A percentile compares a stretch with the other conserved stretches of the same genome.
These are phyloP conservation scores for Plenodomus tracheiphilus DNA, from an alignment of 2,329 filamentous ascomycete species.

Conservation along the genomic window DNA sequence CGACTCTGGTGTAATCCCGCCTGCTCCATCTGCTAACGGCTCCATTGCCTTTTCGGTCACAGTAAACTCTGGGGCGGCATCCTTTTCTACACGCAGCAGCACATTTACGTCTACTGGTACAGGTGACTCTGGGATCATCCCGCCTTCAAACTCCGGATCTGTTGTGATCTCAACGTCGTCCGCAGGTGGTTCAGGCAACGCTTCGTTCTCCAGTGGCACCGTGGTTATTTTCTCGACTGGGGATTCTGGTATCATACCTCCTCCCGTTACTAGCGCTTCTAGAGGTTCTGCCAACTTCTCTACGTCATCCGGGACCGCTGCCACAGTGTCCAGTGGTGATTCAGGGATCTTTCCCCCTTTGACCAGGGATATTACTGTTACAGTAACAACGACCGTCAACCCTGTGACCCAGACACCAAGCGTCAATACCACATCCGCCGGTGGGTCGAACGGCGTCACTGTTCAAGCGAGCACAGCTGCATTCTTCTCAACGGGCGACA, in stretches of 20 bases:
- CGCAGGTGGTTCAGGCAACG: neutral
- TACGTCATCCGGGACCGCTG: constrained; percentile 6
- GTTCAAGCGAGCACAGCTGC: constrained; percentile 3
- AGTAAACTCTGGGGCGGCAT: constrained; percentile 7
- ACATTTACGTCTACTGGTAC: constrained; percentile 9
- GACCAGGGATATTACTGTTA: neutral
- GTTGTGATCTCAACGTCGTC: constrained; percentile 3
- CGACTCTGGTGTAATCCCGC: constrained; percentile 7
- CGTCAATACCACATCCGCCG: constrained; percentile 3
- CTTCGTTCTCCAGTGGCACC: neutral
- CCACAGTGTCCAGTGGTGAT: constrained; percentile 7
- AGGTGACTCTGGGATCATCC: constrained; percentile 8
- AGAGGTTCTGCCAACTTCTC: constrained; percentile 1
- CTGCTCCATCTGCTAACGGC: neutral
- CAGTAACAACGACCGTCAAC: neutral
- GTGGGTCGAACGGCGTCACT: neutral
- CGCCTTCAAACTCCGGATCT: constrained; percentile 4
- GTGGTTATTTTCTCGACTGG: constrained; percentile 8
- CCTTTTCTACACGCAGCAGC: constrained; percentile 14
- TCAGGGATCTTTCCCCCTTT: constrained; percentile 9
- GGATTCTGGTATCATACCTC: constrained; percentile 8
- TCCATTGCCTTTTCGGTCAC: neutral
- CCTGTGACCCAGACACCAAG: neutral
- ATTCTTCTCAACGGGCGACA: neutral
- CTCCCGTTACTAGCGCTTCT: constrained; percentile 6